Evolutionary conservation across 768 basidiomycete genomes (phyloP), one percentile per base, ranked within the genome.

Genomic region (Rhizopogon roseolus): DNA sequence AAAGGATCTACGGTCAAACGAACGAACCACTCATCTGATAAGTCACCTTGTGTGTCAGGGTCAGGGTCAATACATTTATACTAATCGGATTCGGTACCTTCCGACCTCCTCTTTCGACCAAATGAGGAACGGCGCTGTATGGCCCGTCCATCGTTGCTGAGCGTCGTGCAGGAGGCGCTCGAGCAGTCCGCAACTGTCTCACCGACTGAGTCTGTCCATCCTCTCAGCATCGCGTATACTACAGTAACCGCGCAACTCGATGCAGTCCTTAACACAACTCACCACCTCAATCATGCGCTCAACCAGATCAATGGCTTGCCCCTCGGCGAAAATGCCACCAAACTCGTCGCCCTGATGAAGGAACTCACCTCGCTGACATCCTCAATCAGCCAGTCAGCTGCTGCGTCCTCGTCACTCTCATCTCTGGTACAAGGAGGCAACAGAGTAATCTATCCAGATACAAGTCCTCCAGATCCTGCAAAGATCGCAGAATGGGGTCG

Each of bases 331-430:
- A 74, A 79, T 28, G 84, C 85, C 46, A 76, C 84, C 13, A 90
- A 88, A 60, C 74, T 88, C 6, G 74, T 86, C 34, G 87, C 87
- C 14, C 73, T 83, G 25, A 72, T 88, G 60, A 81, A 85, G 28
- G 85, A 90, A 63, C 79, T 84, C 56, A 76, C 84, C 0, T 69
- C 80, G n/a, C 60, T 67, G 22, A 62, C 59, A 13, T 55, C 65
- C 0, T 70, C 67, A 45, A 67, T 69, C n/a, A 36, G 61, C 0
- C 40, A 57, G 1, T 66, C 68, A 1, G 60, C 68, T 48, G 56
- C 59, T 17, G 43, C 62, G 13, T 64, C 60, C 16, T 19, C 52
- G 10, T 57, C 60, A 7, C 60, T 68, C 48, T 54, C 48, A 19
- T 51, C 66, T 46, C 32, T 46, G 19, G 7, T 46, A 8, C 45